A percentile compares a stretch with the other conserved stretches of the same genome.
These are phyloP conservation scores for Adenanthera pavonina DNA, from an alignment of 306 rosid species.

Conservation along the genomic window DNA sequence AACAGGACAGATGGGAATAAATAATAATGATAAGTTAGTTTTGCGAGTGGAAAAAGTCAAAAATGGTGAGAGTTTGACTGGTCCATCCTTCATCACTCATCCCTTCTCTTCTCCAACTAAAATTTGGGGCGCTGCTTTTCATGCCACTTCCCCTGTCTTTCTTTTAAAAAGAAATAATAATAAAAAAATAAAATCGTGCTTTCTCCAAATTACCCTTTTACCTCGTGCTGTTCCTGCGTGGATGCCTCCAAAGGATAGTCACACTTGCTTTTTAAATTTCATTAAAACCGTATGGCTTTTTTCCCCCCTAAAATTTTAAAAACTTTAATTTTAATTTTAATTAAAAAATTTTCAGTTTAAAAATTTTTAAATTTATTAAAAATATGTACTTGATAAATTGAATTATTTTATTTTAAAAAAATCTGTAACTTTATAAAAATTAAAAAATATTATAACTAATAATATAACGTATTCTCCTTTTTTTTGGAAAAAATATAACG, in stretches of 20 bases:
- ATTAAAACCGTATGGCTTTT: too few relatives aligned
- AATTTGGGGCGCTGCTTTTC: background rate
- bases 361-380: too few relatives aligned
- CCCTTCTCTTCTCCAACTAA: background rate
- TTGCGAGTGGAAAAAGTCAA: background rate
- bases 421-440: too few relatives aligned
- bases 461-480: too few relatives aligned
- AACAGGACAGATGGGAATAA: background rate
- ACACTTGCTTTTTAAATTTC: background rate
- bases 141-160: background rate
- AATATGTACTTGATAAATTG: background rate
- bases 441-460: too few relatives aligned
- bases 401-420: background rate
- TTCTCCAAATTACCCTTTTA: conserved; percentile 7
- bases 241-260: background rate
- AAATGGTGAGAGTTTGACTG: conserved; percentile 16
- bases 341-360: background rate
- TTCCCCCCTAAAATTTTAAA: too few relatives aligned
- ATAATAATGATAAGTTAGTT: background rate
- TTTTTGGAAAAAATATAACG: too few relatives aligned
- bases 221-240: background rate
- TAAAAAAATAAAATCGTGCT: background rate
- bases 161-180: background rate
- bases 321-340: too few relatives aligned
- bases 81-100: background rate